phyloP scores from a whole-genome alignment of 1,139 yeast species.

The Neolecta irregularis region DNA sequence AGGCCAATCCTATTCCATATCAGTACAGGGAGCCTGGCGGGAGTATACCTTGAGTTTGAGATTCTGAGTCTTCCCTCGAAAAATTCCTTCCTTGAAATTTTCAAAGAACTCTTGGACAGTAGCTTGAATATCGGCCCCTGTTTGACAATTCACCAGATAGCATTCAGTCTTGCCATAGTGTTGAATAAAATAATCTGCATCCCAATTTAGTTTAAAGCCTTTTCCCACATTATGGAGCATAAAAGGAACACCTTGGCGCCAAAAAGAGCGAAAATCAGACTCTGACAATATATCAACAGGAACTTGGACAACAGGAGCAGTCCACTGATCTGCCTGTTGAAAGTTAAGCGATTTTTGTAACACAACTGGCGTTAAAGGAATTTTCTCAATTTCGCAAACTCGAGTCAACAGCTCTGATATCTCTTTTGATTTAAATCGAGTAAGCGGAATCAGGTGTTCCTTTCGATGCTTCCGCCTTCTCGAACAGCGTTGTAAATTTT shows the following conservation, averaged over 20 bases:
- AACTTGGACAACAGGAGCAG: background rate
- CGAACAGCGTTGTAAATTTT: slow-evolving; percentile 13
- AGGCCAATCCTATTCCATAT: slow-evolving; percentile 17
- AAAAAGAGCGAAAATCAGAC: slow-evolving; percentile 9
- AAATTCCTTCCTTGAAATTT: slow-evolving; percentile 7
- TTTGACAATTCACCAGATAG: slow-evolving; percentile 6
- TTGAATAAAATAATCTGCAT: slow-evolving; percentile 10
- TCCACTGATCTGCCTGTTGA: background rate
- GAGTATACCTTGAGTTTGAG: slow-evolving; percentile 13
- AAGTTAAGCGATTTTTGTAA: background rate
- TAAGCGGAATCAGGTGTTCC: slow-evolving; percentile 12
- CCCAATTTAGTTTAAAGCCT: slow-evolving; percentile 9
- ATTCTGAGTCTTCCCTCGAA: slow-evolving; percentile 6
- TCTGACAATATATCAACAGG: slow-evolving; percentile 7
- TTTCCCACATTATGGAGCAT: slow-evolving; percentile 10
- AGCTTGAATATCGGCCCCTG: slow-evolving; percentile 7
- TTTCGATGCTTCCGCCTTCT: slow-evolving; percentile 12
- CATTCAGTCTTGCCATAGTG: slow-evolving; percentile 9
- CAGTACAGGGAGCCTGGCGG: too few species aligned
- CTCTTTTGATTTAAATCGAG: slow-evolving; percentile 12
- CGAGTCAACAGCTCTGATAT: slow-evolving; percentile 6
- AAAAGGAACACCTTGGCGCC: slow-evolving; percentile 14
- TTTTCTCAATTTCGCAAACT: slow-evolving; percentile 1
- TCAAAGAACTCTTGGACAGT: slow-evolving; percentile 11
- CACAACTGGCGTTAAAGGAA: background rate